A percentile compares a stretch with the other conserved stretches of the same genome.
These are phyloP conservation scores for Neltuma alba DNA, from an alignment of 306 rosid genomes.

Conservation along the genomic window DNA sequence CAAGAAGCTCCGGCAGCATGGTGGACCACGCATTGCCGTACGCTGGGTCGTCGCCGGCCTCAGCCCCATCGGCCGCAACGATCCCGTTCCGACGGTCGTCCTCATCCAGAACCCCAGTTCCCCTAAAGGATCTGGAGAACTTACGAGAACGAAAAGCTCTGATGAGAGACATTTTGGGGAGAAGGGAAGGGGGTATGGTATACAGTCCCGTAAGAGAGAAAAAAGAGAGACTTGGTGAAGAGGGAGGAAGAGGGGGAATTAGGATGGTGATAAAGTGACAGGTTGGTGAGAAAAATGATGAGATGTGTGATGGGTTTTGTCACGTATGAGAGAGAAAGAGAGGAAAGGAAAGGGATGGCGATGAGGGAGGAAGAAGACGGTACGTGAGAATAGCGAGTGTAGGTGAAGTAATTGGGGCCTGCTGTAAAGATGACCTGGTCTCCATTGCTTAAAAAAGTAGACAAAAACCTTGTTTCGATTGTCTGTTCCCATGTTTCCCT, in stretches of 20 bases:
- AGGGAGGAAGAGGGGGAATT: neutral
- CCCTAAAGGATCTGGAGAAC: conserved; percentile 72
- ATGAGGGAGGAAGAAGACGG: conserved; percentile 17
- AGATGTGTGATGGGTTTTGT: neutral
- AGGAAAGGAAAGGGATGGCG: neutral
- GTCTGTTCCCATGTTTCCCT: neutral
- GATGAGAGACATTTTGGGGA: conserved; percentile 58
- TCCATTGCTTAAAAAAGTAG: neutral
- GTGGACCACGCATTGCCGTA: conserved; percentile 62
- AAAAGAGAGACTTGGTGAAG: conserved; percentile 7
- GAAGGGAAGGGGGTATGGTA: conserved; percentile 30
- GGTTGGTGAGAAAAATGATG: conserved; percentile 32
- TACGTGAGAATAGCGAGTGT: conserved; percentile 32
- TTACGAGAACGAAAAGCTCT: conserved; percentile 70
- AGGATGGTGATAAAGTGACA: conserved; percentile 33
- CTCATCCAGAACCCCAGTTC: conserved; percentile 11
- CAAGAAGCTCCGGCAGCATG: conserved; percentile 87
- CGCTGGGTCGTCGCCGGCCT: conserved; percentile 13
- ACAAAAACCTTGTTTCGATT: neutral
- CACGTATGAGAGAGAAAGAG: neutral
- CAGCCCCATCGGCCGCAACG: neutral
- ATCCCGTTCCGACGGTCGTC: neutral
- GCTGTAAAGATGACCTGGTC: conserved; percentile 39
- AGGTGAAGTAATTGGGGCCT: neutral
- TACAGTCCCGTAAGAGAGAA: conserved; percentile 29